Conservation (phyloP, 495 filamentous ascomycete species). For the Aspergillus wentii region DNA sequence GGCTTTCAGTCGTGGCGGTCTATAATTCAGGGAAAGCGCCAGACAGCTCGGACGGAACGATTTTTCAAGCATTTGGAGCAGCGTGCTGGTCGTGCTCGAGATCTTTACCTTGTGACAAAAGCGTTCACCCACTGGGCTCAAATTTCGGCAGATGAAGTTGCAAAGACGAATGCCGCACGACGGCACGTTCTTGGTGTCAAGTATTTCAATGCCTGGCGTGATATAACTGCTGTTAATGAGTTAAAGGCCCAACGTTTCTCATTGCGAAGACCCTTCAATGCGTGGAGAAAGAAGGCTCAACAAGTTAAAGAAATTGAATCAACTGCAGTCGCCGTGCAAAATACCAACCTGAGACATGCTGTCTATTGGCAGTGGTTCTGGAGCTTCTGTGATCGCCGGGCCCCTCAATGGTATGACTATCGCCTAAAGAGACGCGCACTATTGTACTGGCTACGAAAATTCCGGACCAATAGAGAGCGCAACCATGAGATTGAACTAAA, state of each 20-base stretch:
- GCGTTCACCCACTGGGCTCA: slow-evolving; percentile 73
- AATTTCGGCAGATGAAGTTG: slow-evolving; percentile 53
- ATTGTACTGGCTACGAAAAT: slow-evolving; percentile 39
- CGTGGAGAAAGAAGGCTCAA: slow-evolving; percentile 47
- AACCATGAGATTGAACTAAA: slow-evolving; percentile 32
- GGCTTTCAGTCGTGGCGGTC: slow-evolving; percentile 55
- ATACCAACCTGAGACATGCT: slow-evolving; percentile 37
- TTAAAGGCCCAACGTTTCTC: slow-evolving; percentile 61
- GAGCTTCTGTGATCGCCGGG: slow-evolving; percentile 47
- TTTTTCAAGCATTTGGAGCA: slow-evolving; percentile 59
- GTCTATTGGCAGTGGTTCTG: slow-evolving; percentile 55
- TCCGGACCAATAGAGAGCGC: slow-evolving; percentile 39
- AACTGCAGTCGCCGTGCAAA: slow-evolving; percentile 38
- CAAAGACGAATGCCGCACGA: slow-evolving; percentile 55
- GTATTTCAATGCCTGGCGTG: slow-evolving; percentile 74
- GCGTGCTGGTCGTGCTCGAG: slow-evolving; percentile 56
- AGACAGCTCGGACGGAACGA: slow-evolving; percentile 47
- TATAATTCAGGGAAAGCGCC: slow-evolving; percentile 42
- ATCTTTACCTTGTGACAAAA: slow-evolving; percentile 63
- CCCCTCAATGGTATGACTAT: slow-evolving; percentile 47
- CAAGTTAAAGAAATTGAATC: slow-evolving; percentile 26
- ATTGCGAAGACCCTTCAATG: slow-evolving; percentile 49
- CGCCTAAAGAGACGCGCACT: slow-evolving; percentile 43
- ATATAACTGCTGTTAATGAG: slow-evolving; percentile 66
- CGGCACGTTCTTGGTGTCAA: slow-evolving; percentile 64